phyloP scores from a whole-genome alignment of 768 basidiomycete species.

The Boletus sensibilis region DNA sequence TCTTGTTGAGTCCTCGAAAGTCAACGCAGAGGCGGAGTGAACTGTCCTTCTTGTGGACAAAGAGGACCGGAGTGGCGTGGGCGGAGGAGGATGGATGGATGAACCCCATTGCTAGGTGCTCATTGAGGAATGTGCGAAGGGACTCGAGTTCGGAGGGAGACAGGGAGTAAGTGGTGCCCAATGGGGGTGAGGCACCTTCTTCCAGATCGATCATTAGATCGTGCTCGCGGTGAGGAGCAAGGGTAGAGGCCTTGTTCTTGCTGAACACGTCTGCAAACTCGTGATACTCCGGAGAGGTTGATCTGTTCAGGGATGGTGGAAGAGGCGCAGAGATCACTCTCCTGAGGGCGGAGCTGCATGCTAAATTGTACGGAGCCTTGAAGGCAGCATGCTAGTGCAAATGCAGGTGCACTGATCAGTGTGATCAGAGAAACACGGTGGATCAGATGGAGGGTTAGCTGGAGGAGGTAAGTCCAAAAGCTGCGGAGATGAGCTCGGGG shows the following conservation, averaged over 20 bases:
- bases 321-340: background rate
- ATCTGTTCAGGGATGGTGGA: background rate
- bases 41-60: conserved; percentile 20
- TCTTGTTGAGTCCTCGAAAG: conserved; percentile 33
- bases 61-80: conserved; percentile 4
- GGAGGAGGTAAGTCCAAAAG: too few relatives aligned
- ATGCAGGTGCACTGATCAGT: background rate
- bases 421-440: background rate
- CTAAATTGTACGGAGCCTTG: background rate
- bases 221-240: background rate
- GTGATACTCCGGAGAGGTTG: conserved; percentile 9
- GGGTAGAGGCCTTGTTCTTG: background rate
- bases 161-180: background rate
- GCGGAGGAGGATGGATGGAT: background rate
- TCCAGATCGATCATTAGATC: background rate
- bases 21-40: conserved; percentile 29
- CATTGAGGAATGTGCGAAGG: conserved; percentile 36
- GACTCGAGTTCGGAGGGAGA: conserved; percentile 30
- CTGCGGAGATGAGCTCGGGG: too few relatives aligned
- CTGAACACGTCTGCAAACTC: conserved; percentile 18
- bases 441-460: too few relatives aligned
- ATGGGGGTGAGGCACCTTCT: background rate
- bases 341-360: background rate
- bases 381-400: background rate
- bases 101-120: background rate